Conservation (phyloP, 805 yeast genomes). For the Nakazawaea sp. region DNA sequence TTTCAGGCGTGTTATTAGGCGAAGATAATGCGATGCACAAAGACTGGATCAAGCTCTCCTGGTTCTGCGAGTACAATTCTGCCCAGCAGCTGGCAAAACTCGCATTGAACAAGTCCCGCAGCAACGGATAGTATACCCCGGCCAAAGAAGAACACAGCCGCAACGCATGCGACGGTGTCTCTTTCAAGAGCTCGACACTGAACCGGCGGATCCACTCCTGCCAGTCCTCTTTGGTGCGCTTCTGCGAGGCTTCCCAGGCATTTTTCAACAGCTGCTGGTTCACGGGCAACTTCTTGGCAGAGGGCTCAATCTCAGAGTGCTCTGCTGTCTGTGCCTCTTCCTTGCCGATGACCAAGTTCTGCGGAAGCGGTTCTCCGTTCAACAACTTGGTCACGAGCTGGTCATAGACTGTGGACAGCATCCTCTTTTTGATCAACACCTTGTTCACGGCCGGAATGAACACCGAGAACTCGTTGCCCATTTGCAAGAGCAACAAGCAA, state of each 20-base stretch:
- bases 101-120: constrained; percentile 86
- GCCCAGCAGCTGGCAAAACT: constrained; percentile 96
- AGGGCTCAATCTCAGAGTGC: constrained; percentile 55
- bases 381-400: constrained; percentile 71
- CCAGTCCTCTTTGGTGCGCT: constrained; percentile 94
- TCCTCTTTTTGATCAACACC: constrained; percentile 50
- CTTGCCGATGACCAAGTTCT: constrained; percentile 53
- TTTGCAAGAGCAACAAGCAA: constrained; percentile 68
- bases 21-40: constrained; percentile 84
- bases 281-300: constrained; percentile 68
- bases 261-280: constrained; percentile 58
- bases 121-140: constrained; percentile 78
- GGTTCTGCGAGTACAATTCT: constrained; percentile 81
- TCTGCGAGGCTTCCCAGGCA: constrained; percentile 89
- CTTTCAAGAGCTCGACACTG: constrained; percentile 78
- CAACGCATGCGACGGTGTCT: constrained; percentile 90
- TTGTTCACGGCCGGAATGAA: constrained; percentile 80
- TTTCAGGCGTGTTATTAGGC: constrained; percentile 91
- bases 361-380: constrained; percentile 82
- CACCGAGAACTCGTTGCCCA: constrained; percentile 78
- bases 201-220: constrained; percentile 92
- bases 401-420: constrained; percentile 72
- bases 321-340: constrained; percentile 30
- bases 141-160: constrained; percentile 91
- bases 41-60: constrained; percentile 81